Evolutionary conservation across 768 basidiomycete species (phyloP).

Genomic region (Lactarius evosmus): DNA sequence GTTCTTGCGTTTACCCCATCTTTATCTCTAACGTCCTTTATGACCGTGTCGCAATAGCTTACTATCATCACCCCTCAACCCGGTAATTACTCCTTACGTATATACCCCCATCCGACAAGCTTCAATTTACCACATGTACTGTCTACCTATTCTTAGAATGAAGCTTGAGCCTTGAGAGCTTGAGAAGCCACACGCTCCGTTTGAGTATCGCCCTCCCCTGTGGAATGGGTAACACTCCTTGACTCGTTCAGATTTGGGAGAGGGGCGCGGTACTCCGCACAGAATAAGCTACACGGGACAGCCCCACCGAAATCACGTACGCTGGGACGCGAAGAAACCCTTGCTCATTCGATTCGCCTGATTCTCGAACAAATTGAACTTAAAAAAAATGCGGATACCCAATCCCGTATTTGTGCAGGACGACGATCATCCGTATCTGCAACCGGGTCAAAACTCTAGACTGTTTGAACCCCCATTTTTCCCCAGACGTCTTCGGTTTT

Average conservation of each 20-base stretch:
- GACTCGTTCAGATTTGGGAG: not conserved
- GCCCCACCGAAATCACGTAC: too few species aligned
- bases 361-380: not conserved
- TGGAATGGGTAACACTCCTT: not conserved
- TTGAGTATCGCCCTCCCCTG: not conserved
- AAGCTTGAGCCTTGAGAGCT: too few species aligned
- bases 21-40: too few species aligned
- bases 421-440: not conserved
- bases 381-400: not conserved
- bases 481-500: not conserved
- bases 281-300: not conserved
- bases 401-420: not conserved
- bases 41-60: not conserved
- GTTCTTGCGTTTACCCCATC: too few species aligned
- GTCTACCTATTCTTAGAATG: not conserved
- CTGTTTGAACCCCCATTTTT: not conserved
- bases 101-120: not conserved
- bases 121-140: not conserved
- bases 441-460: not conserved
- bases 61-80: not conserved
- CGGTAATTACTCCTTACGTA: not conserved
- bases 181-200: not conserved
- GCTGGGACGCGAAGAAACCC: too few species aligned
- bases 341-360: too few species aligned
- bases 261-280: not conserved